Percentiles rank a stretch among this genome's conserved stretches.
Evolutionary conservation across 2,329 filamentous ascomycete species (phyloP).

Genomic region (Penicillium decumbens): DNA sequence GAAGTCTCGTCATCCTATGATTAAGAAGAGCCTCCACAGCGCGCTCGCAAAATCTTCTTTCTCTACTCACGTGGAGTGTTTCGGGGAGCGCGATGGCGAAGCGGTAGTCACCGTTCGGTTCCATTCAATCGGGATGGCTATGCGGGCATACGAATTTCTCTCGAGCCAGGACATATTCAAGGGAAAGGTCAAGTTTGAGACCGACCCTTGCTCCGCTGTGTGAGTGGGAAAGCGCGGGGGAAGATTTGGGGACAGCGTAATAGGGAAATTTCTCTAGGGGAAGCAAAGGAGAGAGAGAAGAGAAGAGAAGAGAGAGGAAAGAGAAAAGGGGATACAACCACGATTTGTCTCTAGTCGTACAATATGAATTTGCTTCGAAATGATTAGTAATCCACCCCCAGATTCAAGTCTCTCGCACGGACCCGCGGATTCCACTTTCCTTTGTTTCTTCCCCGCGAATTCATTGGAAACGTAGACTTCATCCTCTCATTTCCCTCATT

Average conservation of each 20-base stretch:
- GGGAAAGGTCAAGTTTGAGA: background rate
- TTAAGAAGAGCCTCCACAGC: background rate
- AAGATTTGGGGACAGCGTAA: background rate
- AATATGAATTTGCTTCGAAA: too few species aligned
- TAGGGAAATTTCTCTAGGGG: background rate
- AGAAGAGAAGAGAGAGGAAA: background rate
- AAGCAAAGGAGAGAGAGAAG: background rate
- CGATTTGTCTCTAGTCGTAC: too few species aligned
- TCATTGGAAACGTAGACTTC: too few species aligned
- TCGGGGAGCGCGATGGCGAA: constrained; percentile 3
- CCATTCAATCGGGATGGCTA: constrained; percentile 9
- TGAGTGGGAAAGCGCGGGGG: background rate
- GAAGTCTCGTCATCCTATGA: background rate
- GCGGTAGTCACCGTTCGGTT: constrained; percentile 6
- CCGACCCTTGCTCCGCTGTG: background rate
- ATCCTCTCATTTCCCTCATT: too few species aligned
- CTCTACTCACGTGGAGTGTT: constrained; percentile 2
- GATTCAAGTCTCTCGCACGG: background rate
- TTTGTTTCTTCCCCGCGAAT: background rate
- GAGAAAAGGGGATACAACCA: background rate
- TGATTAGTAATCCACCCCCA: too few species aligned
- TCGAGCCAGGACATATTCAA: background rate
- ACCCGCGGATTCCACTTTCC: background rate
- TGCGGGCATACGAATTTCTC: constrained; percentile 1
- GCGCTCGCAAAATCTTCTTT: background rate